phyloP scores from a whole-genome alignment of 495 filamentous ascomycete species.

The Rusavskia elegans region DNA sequence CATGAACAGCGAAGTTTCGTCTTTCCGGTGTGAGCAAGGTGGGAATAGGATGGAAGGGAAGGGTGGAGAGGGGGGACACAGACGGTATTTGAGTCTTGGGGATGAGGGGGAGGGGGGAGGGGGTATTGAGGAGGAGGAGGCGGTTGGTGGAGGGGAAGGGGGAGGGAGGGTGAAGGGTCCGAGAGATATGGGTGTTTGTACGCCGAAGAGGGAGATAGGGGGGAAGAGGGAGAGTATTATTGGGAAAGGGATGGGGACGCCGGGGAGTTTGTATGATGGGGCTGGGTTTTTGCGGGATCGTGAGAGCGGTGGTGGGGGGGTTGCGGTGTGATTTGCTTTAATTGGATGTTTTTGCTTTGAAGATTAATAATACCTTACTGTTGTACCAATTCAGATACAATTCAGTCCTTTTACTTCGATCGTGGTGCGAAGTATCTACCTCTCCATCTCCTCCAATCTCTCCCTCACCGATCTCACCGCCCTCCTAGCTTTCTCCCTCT shows the following conservation, averaged over 20 bases:
- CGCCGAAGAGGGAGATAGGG: not conserved
- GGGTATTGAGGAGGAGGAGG: not conserved
- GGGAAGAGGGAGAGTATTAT: not conserved
- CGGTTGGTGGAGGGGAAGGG: not conserved
- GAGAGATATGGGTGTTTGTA: no score
- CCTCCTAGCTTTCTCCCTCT: slow-evolving; percentile 36
- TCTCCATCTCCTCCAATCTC: slow-evolving; percentile 1
- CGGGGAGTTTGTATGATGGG: slow-evolving; percentile 32
- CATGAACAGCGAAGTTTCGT: slow-evolving; percentile 13
- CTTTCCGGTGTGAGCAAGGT: not conserved
- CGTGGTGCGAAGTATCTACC: not conserved
- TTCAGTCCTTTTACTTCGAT: no score
- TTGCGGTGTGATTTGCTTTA: not conserved
- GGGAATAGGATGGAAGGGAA: not conserved
- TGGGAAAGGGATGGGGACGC: slow-evolving; percentile 13
- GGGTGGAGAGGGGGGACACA: not conserved
- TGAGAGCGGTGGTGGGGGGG: not conserved
- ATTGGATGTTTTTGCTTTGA: not conserved
- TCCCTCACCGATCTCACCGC: slow-evolving; percentile 32
- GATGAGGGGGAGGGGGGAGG: not conserved
- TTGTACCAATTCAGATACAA: no score
- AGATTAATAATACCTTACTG: no score
- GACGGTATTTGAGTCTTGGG: slow-evolving; percentile 8
- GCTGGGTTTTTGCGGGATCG: slow-evolving; percentile 33
- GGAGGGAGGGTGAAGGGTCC: not conserved